phyloP scores from a whole-genome alignment of 2,329 filamentous ascomycete species.

The Elsinoe arachidis region DNA sequence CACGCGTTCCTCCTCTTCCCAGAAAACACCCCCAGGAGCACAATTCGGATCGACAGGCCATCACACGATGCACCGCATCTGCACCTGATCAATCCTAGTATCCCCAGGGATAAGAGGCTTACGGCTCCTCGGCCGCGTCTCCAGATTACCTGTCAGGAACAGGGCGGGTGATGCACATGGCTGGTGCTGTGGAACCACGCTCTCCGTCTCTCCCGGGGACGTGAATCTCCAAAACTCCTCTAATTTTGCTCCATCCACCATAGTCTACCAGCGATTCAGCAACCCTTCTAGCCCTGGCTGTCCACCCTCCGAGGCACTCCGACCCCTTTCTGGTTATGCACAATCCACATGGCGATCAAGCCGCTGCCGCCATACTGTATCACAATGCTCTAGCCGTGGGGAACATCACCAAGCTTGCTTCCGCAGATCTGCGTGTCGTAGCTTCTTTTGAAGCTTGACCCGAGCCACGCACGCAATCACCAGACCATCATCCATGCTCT shows the following conservation, averaged over 20 bases:
- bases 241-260: neutral
- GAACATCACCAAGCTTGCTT: neutral
- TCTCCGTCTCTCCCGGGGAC: constrained; percentile 1
- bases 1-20: neutral
- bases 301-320: neutral
- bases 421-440: neutral
- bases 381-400: neutral
- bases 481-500: neutral
- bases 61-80: neutral
- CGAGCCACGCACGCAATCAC: neutral
- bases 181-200: constrained; percentile 1
- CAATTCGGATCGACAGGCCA: neutral
- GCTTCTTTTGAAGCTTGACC: neutral
- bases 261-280: neutral
- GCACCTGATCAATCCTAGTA: neutral
- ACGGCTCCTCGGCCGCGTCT: neutral
- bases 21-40: neutral
- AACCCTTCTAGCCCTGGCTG: neutral
- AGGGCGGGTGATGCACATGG: neutral
- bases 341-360: neutral
- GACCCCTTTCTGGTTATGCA: neutral
- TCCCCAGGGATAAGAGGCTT: neutral
- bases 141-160: neutral
- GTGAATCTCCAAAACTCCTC: neutral
- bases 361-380: neutral